Percentiles rank a stretch among this genome's conserved stretches.
phyloP scores from a whole-genome alignment of 768 basidiomycete genomes.

The Sporobolomyces phaffii region DNA sequence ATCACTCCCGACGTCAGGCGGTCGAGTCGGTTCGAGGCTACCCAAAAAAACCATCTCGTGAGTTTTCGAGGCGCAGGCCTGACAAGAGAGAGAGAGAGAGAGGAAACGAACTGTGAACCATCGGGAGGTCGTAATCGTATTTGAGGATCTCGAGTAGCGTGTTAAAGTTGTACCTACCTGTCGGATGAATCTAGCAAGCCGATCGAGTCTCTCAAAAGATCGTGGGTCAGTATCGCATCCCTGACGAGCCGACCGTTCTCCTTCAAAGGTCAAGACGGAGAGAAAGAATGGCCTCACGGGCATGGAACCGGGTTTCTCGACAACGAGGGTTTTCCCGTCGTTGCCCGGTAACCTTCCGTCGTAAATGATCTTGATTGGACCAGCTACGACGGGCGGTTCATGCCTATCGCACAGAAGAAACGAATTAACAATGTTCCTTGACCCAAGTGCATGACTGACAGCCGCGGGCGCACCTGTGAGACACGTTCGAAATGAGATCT shows the following conservation, averaged over 20 bases:
- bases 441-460: too few relatives aligned
- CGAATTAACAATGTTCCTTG: background rate
- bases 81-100: conserved; percentile 5
- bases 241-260: background rate
- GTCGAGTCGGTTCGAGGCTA: conserved; percentile 91
- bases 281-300: conserved; percentile 56
- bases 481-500: conserved; percentile 51
- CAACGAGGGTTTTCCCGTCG: conserved; percentile 76
- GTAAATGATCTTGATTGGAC: conserved; percentile 69
- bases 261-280: conserved; percentile 4
- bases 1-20: conserved; percentile 90
- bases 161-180: conserved; percentile 82
- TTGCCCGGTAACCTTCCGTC: conserved; percentile 46
- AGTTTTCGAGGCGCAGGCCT: background rate
- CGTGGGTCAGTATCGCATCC: too few relatives aligned
- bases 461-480: conserved; percentile 32
- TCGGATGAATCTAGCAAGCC: conserved; percentile 81
- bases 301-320: conserved; percentile 94
- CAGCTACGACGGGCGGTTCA: conserved; percentile 86
- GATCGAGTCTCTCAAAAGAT: too few relatives aligned
- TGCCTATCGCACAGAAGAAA: conserved; percentile 53
- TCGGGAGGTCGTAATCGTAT: conserved; percentile 71
- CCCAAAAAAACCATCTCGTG: background rate
- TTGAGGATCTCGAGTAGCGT: conserved; percentile 80
- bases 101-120: conserved; percentile 67